Conservation (phyloP, 208 protist genomes). For the Lotmaria passim region DNA sequence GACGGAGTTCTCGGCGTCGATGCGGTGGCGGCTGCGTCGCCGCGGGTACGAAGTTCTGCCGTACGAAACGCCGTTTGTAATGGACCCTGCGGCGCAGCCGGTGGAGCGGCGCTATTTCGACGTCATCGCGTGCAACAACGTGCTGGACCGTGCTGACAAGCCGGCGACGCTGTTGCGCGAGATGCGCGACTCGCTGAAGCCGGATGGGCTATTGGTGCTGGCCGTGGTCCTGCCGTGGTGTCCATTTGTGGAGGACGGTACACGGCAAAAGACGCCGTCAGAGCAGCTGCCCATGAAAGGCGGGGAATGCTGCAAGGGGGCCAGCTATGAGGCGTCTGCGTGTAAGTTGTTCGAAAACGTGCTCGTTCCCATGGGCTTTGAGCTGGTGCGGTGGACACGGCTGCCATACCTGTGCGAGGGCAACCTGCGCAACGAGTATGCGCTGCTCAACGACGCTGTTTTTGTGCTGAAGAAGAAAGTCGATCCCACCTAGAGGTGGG, state of each 20-base stretch:
- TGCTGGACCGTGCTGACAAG: conserved; percentile 81
- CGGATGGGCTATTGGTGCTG: conserved; percentile 65
- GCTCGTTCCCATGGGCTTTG: conserved; percentile 73
- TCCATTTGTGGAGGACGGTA: conserved; percentile 82
- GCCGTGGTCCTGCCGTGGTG: conserved; percentile 90
- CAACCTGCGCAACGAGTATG: conserved; percentile 74
- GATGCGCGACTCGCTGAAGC: conserved; percentile 70
- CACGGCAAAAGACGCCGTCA: conserved; percentile 49
- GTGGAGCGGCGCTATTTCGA: conserved; percentile 57
- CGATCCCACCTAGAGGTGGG: neutral
- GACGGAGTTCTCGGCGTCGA: conserved; percentile 77
- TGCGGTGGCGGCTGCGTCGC: conserved; percentile 81
- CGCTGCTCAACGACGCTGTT: conserved; percentile 79
- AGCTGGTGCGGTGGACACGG: conserved; percentile 82
- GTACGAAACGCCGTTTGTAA: conserved; percentile 54
- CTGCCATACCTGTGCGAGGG: conserved; percentile 88
- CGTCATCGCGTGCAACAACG: conserved; percentile 81
- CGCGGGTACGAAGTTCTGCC: conserved; percentile 75
- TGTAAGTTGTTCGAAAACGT: conserved; percentile 77
- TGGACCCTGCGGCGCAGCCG: conserved; percentile 4
- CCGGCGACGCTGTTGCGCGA: conserved; percentile 61
- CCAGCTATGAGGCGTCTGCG: conserved; percentile 71
- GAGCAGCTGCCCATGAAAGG: conserved; percentile 82
- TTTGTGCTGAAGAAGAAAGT: conserved; percentile 52
- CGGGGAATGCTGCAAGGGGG: conserved; percentile 76